A percentile compares a stretch with the other conserved stretches of the same genome.
These are phyloP conservation scores for Hanseniaspora hatyaiensis DNA, from an alignment of 805 yeast species.

Conservation along the genomic window DNA sequence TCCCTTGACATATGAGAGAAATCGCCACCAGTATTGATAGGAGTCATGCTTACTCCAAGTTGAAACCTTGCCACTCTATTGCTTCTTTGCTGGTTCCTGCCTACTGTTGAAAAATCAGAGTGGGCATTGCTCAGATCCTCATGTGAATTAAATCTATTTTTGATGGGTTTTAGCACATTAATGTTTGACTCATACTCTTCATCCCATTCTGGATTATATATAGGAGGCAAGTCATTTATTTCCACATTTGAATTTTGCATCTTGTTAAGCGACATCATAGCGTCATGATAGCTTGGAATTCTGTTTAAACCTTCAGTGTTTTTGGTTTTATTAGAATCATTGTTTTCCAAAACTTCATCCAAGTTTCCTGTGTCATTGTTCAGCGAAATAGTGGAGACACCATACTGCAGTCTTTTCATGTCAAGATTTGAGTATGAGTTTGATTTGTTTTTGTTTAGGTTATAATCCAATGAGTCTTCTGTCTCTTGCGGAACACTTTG, in stretches of 20 bases:
- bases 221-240: slow-evolving; percentile 8
- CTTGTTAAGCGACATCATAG: slow-evolving; percentile 8
- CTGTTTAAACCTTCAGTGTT: neutral
- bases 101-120: neutral
- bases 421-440: slow-evolving; percentile 5
- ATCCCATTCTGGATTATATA: slow-evolving; percentile 16
- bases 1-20: neutral
- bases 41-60: slow-evolving; percentile 14
- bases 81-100: neutral
- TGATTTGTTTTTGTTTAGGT: neutral
- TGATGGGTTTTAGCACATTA: neutral
- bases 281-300: slow-evolving; percentile 14
- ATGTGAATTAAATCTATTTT: neutral
- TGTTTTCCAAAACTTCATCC: neutral
- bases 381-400: slow-evolving; percentile 3
- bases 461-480: too few relatives aligned
- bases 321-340: neutral
- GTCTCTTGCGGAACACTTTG: too few relatives aligned
- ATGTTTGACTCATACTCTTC: neutral
- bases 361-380: neutral
- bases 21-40: neutral
- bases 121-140: neutral
- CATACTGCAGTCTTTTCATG: slow-evolving; percentile 9
- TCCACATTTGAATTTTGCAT: slow-evolving; percentile 10
- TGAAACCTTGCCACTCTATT: slow-evolving; percentile 12